These are phyloP conservation scores for Mycosarcoma mackinlayi DNA, from an alignment of 1,284 basidiomycete genomes.

Conservation along the genomic window DNA sequence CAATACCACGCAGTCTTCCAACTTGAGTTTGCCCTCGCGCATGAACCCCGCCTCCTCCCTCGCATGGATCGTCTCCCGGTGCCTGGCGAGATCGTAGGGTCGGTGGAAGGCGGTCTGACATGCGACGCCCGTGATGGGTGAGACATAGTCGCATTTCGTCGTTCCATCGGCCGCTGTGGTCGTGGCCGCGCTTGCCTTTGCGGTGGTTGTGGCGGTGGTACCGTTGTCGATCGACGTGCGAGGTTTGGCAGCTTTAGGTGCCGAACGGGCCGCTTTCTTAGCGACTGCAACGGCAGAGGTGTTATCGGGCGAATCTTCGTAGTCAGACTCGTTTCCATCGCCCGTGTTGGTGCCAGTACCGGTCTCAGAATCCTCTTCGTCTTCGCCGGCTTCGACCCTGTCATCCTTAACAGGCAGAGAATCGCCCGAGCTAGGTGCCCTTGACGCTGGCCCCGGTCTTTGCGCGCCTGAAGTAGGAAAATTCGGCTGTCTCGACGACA, in stretches of 20 bases:
- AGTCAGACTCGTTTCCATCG: slow-evolving; percentile 41
- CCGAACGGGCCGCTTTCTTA: slow-evolving; percentile 3
- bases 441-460: background rate
- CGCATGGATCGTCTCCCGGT: slow-evolving; percentile 66
- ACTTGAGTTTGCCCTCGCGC: slow-evolving; percentile 52
- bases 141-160: slow-evolving; percentile 65
- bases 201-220: background rate
- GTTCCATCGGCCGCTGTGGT: slow-evolving; percentile 27
- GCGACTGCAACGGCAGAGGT: background rate
- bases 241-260: slow-evolving; percentile 13
- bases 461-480: background rate
- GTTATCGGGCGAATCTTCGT: slow-evolving; percentile 33
- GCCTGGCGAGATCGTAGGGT: slow-evolving; percentile 65
- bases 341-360: slow-evolving; percentile 19
- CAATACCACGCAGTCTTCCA: slow-evolving; percentile 63
- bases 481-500: slow-evolving; percentile 12
- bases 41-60: slow-evolving; percentile 63
- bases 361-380: slow-evolving; percentile 42
- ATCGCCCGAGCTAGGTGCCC: background rate
- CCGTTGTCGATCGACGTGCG: background rate
- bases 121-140: slow-evolving; percentile 53
- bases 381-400: slow-evolving; percentile 29
- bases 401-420: slow-evolving; percentile 17
- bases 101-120: slow-evolving; percentile 67
- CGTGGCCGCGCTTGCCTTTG: slow-evolving; percentile 13